Percentiles rank a stretch among this genome's conserved stretches.
phyloP scores from a whole-genome alignment of 441 rosid species.

The Bocquillonia castaneifolia region DNA sequence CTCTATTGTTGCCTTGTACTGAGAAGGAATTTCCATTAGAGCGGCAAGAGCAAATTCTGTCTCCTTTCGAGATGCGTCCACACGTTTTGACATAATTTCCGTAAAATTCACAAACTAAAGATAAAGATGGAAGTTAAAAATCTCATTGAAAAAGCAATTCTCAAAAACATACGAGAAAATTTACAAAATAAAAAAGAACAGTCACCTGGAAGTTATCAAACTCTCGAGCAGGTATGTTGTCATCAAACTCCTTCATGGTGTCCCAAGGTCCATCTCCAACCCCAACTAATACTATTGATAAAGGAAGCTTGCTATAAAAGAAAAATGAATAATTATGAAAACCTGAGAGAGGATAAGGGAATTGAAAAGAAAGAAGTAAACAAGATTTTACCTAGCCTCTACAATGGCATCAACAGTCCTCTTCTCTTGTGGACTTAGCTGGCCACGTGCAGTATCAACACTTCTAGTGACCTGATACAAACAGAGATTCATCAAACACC shows the following conservation, averaged over 20 bases:
- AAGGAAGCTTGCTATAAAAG: constrained; percentile 65
- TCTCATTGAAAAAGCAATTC: neutral
- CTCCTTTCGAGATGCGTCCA: constrained; percentile 50
- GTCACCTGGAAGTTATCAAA: constrained; percentile 89
- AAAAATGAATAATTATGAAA: constrained; percentile 6
- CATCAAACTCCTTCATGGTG: constrained; percentile 87
- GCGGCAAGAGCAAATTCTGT: constrained; percentile 90
- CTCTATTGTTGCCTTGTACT: constrained; percentile 87
- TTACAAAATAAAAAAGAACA: neutral
- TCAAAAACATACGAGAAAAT: constrained; percentile 12
- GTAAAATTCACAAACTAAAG: constrained; percentile 88
- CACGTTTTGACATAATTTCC: constrained; percentile 70
- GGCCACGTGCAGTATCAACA: constrained; percentile 61
- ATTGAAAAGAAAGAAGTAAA: neutral
- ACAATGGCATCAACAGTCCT: constrained; percentile 86
- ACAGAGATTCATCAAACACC: neutral
- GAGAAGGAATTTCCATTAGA: constrained; percentile 93
- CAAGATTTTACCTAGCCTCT: constrained; percentile 60
- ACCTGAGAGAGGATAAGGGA: neutral
- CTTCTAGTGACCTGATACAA: constrained; percentile 79
- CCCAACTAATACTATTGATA: constrained; percentile 91
- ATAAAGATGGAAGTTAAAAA: constrained; percentile 12
- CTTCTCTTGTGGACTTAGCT: constrained; percentile 80
- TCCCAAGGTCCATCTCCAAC: constrained; percentile 99
- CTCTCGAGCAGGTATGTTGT: constrained; percentile 83